A percentile compares a stretch with the other conserved stretches of the same genome.
Conservation (phyloP, 1,284 basidiomycete species). For the Nidula niveotomentosa region DNA sequence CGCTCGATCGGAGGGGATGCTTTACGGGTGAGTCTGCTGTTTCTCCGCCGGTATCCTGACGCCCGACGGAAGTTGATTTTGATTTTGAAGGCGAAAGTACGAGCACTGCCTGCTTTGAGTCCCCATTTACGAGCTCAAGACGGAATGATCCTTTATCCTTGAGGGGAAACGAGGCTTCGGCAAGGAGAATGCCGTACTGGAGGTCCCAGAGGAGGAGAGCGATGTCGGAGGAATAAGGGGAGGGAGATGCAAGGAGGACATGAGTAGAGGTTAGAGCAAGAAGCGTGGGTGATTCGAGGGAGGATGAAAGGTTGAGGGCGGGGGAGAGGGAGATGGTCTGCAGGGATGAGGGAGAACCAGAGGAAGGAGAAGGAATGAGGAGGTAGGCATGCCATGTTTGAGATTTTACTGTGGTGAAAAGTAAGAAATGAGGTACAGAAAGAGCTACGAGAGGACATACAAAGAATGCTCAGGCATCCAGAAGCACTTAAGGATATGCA, state of each 20-base stretch:
- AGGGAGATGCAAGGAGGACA: constrained; percentile 54
- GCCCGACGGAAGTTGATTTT: too few species aligned
- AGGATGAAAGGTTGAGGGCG: constrained; percentile 17
- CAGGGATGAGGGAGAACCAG: not conserved
- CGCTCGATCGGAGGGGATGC: constrained; percentile 38
- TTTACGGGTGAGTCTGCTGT: constrained; percentile 22
- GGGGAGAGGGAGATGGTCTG: constrained; percentile 4
- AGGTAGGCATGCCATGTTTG: not conserved
- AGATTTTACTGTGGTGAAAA: not conserved
- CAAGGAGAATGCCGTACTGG: constrained; percentile 65
- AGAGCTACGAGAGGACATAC: constrained; percentile 29
- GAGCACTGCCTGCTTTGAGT: constrained; percentile 51
- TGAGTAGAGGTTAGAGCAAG: constrained; percentile 62
- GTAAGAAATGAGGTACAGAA: not conserved
- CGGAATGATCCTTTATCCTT: not conserved
- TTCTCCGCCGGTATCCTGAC: constrained; percentile 19
- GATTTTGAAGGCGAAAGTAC: constrained; percentile 14
- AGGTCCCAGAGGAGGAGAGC: constrained; percentile 72
- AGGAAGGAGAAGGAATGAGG: not conserved
- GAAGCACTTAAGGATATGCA: constrained; percentile 43
- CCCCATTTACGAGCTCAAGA: constrained; percentile 17
- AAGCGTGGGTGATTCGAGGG: constrained; percentile 28
- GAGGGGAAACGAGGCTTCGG: constrained; percentile 41
- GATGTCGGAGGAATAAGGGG: constrained; percentile 43
- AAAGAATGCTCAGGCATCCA: constrained; percentile 48